Base-by-base conservation (phyloP, 2,329 filamentous ascomycete species). In the Meredithiella fracta region DNA sequence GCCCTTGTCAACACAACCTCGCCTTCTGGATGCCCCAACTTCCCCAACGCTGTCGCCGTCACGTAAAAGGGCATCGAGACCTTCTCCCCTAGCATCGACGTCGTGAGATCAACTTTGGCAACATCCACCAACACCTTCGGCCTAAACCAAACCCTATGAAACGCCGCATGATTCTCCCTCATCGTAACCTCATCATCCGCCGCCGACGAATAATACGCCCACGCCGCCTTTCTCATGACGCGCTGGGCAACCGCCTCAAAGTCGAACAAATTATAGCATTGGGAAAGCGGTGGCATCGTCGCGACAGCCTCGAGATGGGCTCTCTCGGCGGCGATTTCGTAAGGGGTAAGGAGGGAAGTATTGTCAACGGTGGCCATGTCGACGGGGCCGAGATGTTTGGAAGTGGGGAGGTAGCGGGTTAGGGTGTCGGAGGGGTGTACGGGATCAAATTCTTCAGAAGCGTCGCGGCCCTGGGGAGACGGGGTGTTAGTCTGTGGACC, bases 111-210 rank as follows among this genome's bases (percentile, higher is more conserved):
- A 59, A 98, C 78, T 22, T 86, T 77, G 67, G 90, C 86, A 37
- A 98, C 92, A 65, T 98, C 84, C 54, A 94, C 80, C 56, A 98
- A 81, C 56, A 98, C 74, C 60, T 82, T 83, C 2, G 92, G 92
- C 22, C 92, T 82, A 74, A 98, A 97, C 91, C 92, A 81, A 69
- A 96, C 94, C 67, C 94, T 90, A 72, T 98, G 92, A 72, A 89
- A 98, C 49, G 92, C 92, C 49, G 79, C 80, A 72, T 96, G 91
- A 71, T 98, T 98, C 70, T 97, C 91, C 61, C 91, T 82, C 74
- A 97, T 75, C 0, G 92, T 96, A 85, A 72, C 72, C 62, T 72
- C 70, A 57, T 72, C 70, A 29, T 72, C 70, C 0, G 91, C 88
- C 57, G 87, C 91, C 65, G 86, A 92, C 0, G 88, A 95, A 69